phyloP scores from a whole-genome alignment of 176 grass and related monocot genomes.

The Juncus inflexus region DNA sequence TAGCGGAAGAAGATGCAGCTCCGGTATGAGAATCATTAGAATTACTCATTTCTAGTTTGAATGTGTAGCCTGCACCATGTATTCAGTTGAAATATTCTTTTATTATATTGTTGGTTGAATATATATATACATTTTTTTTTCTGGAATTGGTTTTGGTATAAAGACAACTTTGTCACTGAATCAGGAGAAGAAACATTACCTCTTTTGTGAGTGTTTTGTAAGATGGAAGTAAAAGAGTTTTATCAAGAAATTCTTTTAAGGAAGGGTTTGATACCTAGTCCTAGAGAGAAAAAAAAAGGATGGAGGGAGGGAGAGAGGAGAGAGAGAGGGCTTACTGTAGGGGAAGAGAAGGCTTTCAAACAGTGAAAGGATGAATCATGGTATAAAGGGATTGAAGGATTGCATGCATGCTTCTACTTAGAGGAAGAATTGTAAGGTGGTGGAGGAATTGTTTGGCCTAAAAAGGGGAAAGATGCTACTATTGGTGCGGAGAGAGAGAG shows the following conservation, averaged over 20 bases:
- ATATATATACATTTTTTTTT: too few relatives aligned
- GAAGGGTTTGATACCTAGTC: neutral
- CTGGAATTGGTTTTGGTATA: too few relatives aligned
- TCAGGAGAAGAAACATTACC: too few relatives aligned
- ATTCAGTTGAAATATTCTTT: constrained; percentile 3
- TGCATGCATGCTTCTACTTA: constrained; percentile 56
- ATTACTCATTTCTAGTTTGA: constrained; percentile 18
- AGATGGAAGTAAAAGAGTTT: too few relatives aligned
- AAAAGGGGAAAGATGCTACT: constrained; percentile 59
- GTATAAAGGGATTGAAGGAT: constrained; percentile 27
- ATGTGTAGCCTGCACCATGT: constrained; percentile 12
- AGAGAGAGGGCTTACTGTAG: constrained; percentile 18
- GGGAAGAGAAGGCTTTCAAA: neutral
- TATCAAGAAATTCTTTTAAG: too few relatives aligned
- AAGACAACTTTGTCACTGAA: too few relatives aligned
- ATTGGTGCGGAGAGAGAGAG: constrained; percentile 40
- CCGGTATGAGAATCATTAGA: constrained; percentile 12
- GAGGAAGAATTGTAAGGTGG: constrained; percentile 24
- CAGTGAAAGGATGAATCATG: neutral
- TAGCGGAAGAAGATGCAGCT: constrained; percentile 5
- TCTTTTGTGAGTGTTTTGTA: too few relatives aligned
- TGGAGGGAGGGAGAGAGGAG: neutral
- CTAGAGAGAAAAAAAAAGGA: constrained; percentile 1
- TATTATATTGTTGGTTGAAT: neutral
- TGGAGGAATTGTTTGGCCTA: constrained; percentile 61